Conservation (phyloP, 768 basidiomycete genomes). For the Phlebiopsis flavidoalba region DNA sequence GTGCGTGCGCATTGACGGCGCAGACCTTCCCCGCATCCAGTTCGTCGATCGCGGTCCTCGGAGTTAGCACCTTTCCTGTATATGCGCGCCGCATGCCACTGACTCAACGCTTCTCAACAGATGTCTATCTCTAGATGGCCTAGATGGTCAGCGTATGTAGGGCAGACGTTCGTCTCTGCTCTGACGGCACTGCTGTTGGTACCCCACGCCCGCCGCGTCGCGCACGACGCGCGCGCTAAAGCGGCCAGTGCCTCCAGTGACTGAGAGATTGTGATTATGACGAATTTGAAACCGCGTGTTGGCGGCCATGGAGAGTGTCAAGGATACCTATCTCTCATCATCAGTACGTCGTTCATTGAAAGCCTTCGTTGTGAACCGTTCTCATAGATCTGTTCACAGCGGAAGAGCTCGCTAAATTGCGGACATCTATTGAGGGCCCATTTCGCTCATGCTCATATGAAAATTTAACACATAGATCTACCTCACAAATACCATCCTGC, state of each 20-base stretch:
- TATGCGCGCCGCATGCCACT: background rate
- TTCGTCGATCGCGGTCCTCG: conserved; percentile 20
- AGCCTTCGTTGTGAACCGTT: background rate
- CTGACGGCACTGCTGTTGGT: background rate
- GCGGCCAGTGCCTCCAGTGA: conserved; percentile 1
- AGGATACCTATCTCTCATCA: conserved; percentile 2
- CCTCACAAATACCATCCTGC: background rate
- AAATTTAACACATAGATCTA: background rate
- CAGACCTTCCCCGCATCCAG: conserved; percentile 9
- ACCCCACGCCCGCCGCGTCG: background rate
- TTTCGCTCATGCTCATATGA: background rate
- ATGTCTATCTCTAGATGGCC: conserved; percentile 6
- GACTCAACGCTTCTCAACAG: background rate
- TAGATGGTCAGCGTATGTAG: too few species aligned
- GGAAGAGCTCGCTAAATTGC: conserved; percentile 7
- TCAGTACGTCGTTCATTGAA: background rate
- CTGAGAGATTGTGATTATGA: conserved; percentile 6
- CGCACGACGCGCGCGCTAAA: background rate
- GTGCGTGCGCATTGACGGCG: conserved; percentile 5
- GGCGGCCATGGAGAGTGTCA: conserved; percentile 8
- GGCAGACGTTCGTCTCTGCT: conserved; percentile 4
- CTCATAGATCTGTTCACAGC: background rate
- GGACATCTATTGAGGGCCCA: background rate
- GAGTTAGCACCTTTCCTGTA: conserved; percentile 12
- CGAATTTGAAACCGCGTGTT: conserved; percentile 6